Conservation (phyloP, 2,329 filamentous ascomycete genomes). For the Claviceps monticola region DNA sequence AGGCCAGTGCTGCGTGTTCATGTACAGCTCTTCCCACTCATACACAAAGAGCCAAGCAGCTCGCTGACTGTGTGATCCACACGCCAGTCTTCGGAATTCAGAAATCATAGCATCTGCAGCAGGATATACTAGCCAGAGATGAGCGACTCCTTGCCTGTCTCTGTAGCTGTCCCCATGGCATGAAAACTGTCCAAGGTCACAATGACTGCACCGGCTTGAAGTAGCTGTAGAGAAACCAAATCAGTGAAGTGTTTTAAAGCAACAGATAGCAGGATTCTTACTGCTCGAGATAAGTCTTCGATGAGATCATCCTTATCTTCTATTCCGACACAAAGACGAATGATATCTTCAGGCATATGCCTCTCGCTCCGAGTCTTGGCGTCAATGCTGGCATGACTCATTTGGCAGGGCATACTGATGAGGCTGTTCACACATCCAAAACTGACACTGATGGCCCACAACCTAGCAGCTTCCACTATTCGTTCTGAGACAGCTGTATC, state of each 20-base stretch:
- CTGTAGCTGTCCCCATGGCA: conserved; percentile 32
- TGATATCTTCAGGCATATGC: conserved; percentile 92
- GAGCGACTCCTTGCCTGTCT: conserved; percentile 13
- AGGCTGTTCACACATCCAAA: conserved; percentile 97
- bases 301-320: conserved; percentile 86
- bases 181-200: conserved; percentile 74
- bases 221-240: conserved; percentile 40
- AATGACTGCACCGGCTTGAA: conserved; percentile 85
- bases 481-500: conserved; percentile 71
- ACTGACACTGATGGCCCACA: conserved; percentile 93
- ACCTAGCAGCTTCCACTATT: conserved; percentile 81
- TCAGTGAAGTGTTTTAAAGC: background rate
- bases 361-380: conserved; percentile 81
- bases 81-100: too few relatives aligned
- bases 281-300: conserved; percentile 80
- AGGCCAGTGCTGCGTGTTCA: too few relatives aligned
- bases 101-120: background rate
- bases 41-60: background rate
- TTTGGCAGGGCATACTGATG: conserved; percentile 98
- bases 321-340: conserved; percentile 89
- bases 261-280: conserved; percentile 33
- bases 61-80: too few relatives aligned
- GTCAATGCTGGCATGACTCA: conserved; percentile 98
- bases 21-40: background rate
- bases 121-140: background rate